Evolutionary conservation across 2,329 filamentous ascomycete genomes (phyloP), one percentile per base, ranked within the genome.

Genomic region (Scedosporium minutisporum): DNA sequence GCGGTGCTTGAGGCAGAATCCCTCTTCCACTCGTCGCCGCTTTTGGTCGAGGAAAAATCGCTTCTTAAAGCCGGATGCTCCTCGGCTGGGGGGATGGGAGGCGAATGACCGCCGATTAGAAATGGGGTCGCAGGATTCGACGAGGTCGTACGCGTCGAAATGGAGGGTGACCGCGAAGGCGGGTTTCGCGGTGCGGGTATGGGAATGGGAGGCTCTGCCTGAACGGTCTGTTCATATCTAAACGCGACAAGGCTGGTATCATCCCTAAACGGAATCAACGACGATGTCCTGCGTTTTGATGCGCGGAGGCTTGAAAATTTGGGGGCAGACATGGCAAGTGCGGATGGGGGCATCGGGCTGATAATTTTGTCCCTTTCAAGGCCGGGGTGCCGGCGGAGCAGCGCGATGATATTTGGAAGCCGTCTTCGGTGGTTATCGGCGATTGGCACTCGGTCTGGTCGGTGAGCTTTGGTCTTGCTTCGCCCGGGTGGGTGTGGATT

Each of bases 171-270:
- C 18, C 7, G 68, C 63, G 64, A 69, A 64, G 62, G 66, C 63
- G 21, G 65, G 66, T 66, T 65, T 63, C 65, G 73, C 2, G 46
- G 60, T 9, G 48, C 60, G 44, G 46, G 48, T 62, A 67, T 66
- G 67, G 59, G 79, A 65, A 85, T 82, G 42, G 84, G 85, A 64
- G 81, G 81, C 71, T 82, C 80, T 58, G 81, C 81, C 67, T 82
- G 78, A 60, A 80, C 74, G 42, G 82, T 84, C 71, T 86, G 80
- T 69, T 87, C 85, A 74, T 87, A 87, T 63, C 82, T 81, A 62
- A 87, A 69, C 58, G 79, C 79, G 64, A 86, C 77, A 67, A 86
- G 71, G 66, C 72, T 74, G 51, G 76, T 73, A 67, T 83, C 81
- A 68, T 81, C 79, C 64, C 78, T 75, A 68, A 82, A 77, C 25